Base-by-base conservation (phyloP, 768 basidiomycete species). In the Podaxis mareebaensis region DNA sequence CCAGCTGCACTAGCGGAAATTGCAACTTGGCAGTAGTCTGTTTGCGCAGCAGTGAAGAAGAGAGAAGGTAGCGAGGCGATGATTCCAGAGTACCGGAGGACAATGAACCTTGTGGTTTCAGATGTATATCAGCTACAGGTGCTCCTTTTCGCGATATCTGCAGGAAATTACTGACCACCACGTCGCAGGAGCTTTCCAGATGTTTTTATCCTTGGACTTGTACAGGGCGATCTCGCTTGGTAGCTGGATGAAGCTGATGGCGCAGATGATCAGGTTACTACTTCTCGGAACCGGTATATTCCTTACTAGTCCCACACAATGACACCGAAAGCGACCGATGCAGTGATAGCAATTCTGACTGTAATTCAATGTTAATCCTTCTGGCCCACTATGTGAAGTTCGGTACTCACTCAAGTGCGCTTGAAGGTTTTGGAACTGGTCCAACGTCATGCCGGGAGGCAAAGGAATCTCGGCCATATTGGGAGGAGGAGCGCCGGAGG, bases 251-350 rank as follows among this genome's bases (percentile, higher is more conserved):
- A 60, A 60, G 20, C 59, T 60, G 48, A 13, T 24, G 13, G 0
- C 26, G 2, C 8, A 33, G 33, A 33, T 51, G 20, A 22, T 51
- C 13, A 51, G 49, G 22, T 10, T 24, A 10, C 20, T 26, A 3
- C 11, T 28, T 51, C 11, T 20, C 22, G 26, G 26, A 5, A 10
- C 49, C 2, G 33, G 26, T 10, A 51, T 15, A 49, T 3, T 3
- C 8, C 59, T 48, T 39, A 60, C 59, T 60, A 60, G 59, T 60
- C 59, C 59, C 59, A 60, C 20, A 52, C 36, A 10, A 60, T 53
- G 22, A 60, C 51, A 13, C 59, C 59, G 17, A 60, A 60, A 17
- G 49, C 59, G 12, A 53, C 59, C 20, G 59, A 46, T 13, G 59
- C 39, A 20, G 59, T 60, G 17, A 60, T 60, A 20, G 59, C 59